phyloP scores from a whole-genome alignment of 768 basidiomycete species.

The Pisolithus marmoratus region DNA sequence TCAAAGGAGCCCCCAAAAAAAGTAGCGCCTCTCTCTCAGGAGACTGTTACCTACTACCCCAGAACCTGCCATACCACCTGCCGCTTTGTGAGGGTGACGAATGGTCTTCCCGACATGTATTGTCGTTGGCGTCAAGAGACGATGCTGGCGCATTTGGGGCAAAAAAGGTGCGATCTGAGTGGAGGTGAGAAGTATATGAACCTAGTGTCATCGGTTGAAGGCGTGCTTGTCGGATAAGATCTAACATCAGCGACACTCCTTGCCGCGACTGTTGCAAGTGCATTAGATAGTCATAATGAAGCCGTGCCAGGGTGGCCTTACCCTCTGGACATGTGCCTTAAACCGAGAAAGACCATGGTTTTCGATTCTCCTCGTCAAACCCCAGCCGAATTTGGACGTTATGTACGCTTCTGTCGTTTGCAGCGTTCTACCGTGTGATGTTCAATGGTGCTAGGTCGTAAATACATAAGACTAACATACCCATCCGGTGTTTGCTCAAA shows the following conservation, averaged over 20 bases:
- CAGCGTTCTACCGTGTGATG: constrained; percentile 55
- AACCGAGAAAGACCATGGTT: constrained; percentile 79
- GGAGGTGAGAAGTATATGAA: constrained; percentile 29
- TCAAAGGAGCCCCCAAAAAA: too few species aligned
- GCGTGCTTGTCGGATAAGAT: constrained; percentile 74
- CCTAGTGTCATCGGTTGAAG: constrained; percentile 44
- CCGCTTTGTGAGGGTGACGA: constrained; percentile 8
- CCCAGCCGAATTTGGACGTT: constrained; percentile 88
- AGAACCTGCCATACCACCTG: constrained; percentile 23
- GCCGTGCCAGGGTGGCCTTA: constrained; percentile 29
- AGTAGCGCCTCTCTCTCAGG: background rate
- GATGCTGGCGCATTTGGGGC: constrained; percentile 15
- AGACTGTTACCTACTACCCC: constrained; percentile 13
- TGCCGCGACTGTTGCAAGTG: constrained; percentile 61
- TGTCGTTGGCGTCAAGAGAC: constrained; percentile 8
- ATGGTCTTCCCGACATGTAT: constrained; percentile 14
- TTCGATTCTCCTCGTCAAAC: constrained; percentile 82
- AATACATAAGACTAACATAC: constrained; percentile 37
- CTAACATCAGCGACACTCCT: constrained; percentile 79
- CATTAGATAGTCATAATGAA: constrained; percentile 4
- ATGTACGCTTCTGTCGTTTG: constrained; percentile 86
- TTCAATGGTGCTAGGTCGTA: background rate
- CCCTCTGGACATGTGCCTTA: constrained; percentile 83
- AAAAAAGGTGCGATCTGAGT: constrained; percentile 27
- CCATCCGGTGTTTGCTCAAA: constrained; percentile 66